Base-by-base conservation (phyloP, 768 basidiomycete species). In the Suillus brevipes region DNA sequence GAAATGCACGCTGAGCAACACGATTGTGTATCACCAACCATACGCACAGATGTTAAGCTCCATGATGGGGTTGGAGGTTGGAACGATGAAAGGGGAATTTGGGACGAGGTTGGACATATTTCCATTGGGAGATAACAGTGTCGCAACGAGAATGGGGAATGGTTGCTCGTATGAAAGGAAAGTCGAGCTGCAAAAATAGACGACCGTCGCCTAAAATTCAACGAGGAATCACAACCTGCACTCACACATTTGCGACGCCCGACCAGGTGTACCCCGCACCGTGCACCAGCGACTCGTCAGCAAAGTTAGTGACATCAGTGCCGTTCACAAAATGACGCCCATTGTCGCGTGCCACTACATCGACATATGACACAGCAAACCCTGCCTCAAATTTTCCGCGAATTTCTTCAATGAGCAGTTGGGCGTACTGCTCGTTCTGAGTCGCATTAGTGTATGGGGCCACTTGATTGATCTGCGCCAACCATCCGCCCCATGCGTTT, bases 91-190 rank as follows among this genome's bases (percentile, higher is more conserved):
- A 10, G 36, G 9, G 9, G 36, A 36, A 36, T 55, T 28, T 36
- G 68, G 68, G 25, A 67, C 47, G 7, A 64, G 45, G 37, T 14
- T 58, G 20, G 67, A 62, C 10, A 66, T 64, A 55, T 69, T 71
- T 42, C 68, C 67, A 56, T 67, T 65, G 34, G 73, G 64, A 9
- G 74, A 71, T 18, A 50, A 61, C 57, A 73, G 64, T 49, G 71
- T 62, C 2, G 69, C 66, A 16, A 78, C 73, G 16, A 80, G 61
- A 45, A 80, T 70, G 0, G 78, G 79, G 63, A 79, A 72, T 0
- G 79, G 79, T 67, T 76, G 74, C 25, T 70, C 60, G 57, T 74
- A 68, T 47, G 70, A 63, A n/a, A 68, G 62, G 65, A 79, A 77
- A 1, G 72, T 65, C 13, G 71, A 66, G 2, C 74, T 77, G 40